phyloP scores from a whole-genome alignment of 225 moss, liverwort and hornwort genomes.

The Antitrichia curtipendula region DNA sequence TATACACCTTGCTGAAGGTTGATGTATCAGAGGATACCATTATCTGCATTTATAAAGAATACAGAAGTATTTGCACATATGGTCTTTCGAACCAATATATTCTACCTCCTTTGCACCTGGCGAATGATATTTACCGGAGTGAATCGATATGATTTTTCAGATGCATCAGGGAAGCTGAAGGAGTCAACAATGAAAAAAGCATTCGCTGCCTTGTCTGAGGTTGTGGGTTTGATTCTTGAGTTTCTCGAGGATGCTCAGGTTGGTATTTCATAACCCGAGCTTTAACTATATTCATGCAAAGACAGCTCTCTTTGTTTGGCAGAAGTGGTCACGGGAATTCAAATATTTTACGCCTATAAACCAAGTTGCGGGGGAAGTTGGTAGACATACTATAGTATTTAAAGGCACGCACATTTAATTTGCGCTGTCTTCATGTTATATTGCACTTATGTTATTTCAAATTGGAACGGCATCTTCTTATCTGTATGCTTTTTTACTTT shows the following conservation, averaged over 20 bases:
- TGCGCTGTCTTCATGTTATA: background rate
- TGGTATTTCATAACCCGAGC: background rate
- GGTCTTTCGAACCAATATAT: background rate
- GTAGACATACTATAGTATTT: background rate
- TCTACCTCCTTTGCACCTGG: background rate
- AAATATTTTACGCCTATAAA: background rate
- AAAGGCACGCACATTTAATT: background rate
- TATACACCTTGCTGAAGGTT: background rate
- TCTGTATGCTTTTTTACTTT: background rate
- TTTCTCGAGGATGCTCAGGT: conserved; percentile 91
- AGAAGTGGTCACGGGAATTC: background rate
- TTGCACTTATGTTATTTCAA: background rate
- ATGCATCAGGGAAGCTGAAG: conserved; percentile 32
- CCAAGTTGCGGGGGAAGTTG: background rate
- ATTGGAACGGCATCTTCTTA: background rate
- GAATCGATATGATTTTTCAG: background rate
- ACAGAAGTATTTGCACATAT: background rate
- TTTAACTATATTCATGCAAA: background rate
- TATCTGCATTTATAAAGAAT: background rate
- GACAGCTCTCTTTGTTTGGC: background rate
- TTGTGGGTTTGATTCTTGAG: conserved; percentile 62
- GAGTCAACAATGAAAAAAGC: conserved; percentile 48
- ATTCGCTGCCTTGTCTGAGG: conserved; percentile 57
- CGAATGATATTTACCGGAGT: background rate
- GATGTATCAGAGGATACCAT: background rate